A percentile compares a stretch with the other conserved stretches of the same genome.
Evolutionary conservation across 2,329 filamentous ascomycete genomes (phyloP).

Genomic region (Scleromitrula shiraiana): DNA sequence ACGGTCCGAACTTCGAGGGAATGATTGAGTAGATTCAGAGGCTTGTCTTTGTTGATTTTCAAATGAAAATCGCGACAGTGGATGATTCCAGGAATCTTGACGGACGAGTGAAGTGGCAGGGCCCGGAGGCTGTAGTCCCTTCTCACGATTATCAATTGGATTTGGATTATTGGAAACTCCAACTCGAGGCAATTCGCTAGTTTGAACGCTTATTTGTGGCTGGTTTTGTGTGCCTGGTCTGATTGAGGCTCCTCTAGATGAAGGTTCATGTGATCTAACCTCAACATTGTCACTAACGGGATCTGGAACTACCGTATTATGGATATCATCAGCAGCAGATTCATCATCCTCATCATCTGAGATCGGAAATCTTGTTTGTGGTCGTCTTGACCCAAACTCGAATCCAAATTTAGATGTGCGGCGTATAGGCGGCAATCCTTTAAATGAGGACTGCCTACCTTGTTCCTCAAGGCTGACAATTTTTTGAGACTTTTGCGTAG

Average conservation of each 20-base stretch:
- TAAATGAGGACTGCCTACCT: conserved; percentile 31
- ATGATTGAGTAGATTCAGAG: neutral
- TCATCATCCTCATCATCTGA: conserved; percentile 20
- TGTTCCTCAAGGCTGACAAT: conserved; percentile 1
- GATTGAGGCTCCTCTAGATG: no score
- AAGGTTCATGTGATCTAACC: no score
- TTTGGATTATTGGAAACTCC: no score
- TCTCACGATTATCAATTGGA: no score
- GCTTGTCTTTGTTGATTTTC: neutral
- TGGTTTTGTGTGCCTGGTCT: no score
- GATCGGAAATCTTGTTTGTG: conserved; percentile 23
- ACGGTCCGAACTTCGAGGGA: neutral
- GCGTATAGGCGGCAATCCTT: conserved; percentile 46
- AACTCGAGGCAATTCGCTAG: neutral
- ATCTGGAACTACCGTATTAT: neutral
- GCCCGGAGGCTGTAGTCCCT: neutral
- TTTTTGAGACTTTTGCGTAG: neutral
- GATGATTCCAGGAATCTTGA: neutral
- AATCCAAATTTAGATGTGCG: conserved; percentile 49
- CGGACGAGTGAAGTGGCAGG: neutral
- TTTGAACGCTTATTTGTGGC: neutral
- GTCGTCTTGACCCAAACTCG: conserved; percentile 27
- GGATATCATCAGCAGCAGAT: neutral
- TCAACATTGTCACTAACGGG: neutral
- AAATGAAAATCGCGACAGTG: neutral